Evolutionary conservation across 805 yeast genomes (phyloP).

Genomic region (Ogataea wickerhamii): DNA sequence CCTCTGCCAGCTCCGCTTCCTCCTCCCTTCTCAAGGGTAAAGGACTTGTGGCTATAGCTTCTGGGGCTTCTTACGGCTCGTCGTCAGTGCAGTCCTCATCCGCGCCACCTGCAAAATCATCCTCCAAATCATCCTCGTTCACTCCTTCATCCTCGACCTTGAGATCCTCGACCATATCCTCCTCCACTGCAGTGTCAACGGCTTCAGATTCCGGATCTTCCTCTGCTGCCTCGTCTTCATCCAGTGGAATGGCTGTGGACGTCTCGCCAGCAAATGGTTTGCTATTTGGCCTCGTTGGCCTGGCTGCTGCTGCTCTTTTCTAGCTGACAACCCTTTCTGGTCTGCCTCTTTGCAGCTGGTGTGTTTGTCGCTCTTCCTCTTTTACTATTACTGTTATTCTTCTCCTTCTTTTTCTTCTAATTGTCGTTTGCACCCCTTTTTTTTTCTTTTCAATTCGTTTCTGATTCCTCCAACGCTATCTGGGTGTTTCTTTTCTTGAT

Average conservation of each 20-base stretch:
- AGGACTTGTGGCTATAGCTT: slow-evolving; percentile 22
- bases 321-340: slow-evolving; percentile 21
- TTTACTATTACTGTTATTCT: too few species aligned
- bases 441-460: too few species aligned
- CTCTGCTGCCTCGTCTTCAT: slow-evolving; percentile 27
- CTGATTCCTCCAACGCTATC: too few species aligned
- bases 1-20: slow-evolving; percentile 8
- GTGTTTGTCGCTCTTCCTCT: too few species aligned
- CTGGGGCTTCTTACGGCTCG: slow-evolving; percentile 23
- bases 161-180: not conserved
- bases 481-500: too few species aligned
- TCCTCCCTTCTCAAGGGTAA: slow-evolving; percentile 10
- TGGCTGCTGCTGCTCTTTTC: slow-evolving; percentile 36
- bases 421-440: too few species aligned
- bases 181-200: slow-evolving; percentile 9
- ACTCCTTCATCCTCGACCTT: slow-evolving; percentile 12
- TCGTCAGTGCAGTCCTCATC: slow-evolving; percentile 16
- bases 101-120: slow-evolving; percentile 38
- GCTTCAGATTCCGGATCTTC: slow-evolving; percentile 20
- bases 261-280: slow-evolving; percentile 30
- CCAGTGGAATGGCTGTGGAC: slow-evolving; percentile 32
- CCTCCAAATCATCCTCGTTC: slow-evolving; percentile 23
- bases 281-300: slow-evolving; percentile 34
- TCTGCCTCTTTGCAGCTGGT: too few species aligned
- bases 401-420: too few species aligned